Evolutionary conservation across 2,329 filamentous ascomycete species (phyloP), one percentile per base, ranked within the genome.

Genomic region (Daldinia eschscholtzii): DNA sequence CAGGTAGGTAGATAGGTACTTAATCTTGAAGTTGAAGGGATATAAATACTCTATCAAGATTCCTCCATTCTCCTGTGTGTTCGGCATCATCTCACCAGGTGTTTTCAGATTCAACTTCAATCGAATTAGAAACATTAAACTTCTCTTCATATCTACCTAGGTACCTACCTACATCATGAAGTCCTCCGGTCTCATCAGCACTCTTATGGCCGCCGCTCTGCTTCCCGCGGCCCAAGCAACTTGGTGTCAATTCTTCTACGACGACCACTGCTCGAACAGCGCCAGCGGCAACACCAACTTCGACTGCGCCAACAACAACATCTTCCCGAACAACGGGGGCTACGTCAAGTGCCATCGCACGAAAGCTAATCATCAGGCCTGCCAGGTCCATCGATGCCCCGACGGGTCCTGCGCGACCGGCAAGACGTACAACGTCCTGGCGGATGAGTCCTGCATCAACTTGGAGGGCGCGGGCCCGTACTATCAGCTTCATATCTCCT

Each of bases 231-330:
- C 44, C 6, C 44, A 48, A n/a, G 44, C 44, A 48, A 48, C 20
- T 2, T 48, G 44, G 44, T 48, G 44, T n/a, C 44, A 48, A 48
- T 28, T 48, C 23, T 48, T 28, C 44, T 28, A 48, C 23, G 44
- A 48, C 23, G 12, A 20, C 23, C 4, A 23, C 4, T 48, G 44
- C 3, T 28, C 44, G 7, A 13, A 28, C 10, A 48, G 44, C 44
- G 4, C 44, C 44, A 48, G 6, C 4, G 44, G 44, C 23, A 9
- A 6, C 1, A 48, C 44, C 44, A 28, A 28, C 44, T 48, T 48
- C 44, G 44, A 48, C n/a, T 48, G 44, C 20, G 44, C 44, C 13
- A 26, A 26, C 44, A 4, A 28, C 13, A 48, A 48, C 9, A 9
- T 48, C 23, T 48, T 48, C 44, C 18, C 1, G 15, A 48, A 6